Evolutionary conservation across 768 basidiomycete species (phyloP).

Genomic region (Serendipita indica): DNA sequence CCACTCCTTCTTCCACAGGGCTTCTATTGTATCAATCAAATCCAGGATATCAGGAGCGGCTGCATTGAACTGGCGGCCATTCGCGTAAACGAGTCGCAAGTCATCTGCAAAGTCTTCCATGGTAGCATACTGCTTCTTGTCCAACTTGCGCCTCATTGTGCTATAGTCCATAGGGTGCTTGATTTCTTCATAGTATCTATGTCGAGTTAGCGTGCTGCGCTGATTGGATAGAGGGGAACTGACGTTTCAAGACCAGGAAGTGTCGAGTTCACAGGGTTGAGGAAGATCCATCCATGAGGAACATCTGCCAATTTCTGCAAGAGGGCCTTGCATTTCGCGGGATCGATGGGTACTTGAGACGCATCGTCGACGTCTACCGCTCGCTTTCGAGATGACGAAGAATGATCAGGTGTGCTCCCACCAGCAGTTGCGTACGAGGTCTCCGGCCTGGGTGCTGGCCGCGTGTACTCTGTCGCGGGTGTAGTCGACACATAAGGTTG

Average conservation of each 20-base stretch:
- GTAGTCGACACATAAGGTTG: not conserved
- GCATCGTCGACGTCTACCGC: conserved; percentile 18
- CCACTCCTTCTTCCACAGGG: conserved; percentile 76
- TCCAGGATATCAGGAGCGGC: conserved; percentile 56
- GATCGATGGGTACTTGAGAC: conserved; percentile 43
- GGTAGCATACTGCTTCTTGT: conserved; percentile 48
- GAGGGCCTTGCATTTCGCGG: conserved; percentile 70
- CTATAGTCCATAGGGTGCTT: conserved; percentile 85
- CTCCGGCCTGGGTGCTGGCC: conserved; percentile 1
- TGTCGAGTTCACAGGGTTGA: conserved; percentile 68
- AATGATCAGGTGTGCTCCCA: conserved; percentile 12
- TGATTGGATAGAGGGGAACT: conserved; percentile 21
- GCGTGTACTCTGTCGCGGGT: not conserved
- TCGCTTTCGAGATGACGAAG: not conserved
- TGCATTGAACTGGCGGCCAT: conserved; percentile 89
- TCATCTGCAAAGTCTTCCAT: conserved; percentile 77
- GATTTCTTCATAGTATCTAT: conserved; percentile 85
- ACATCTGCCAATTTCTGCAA: conserved; percentile 43
- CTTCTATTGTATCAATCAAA: conserved; percentile 63
- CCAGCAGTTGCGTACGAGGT: no score
- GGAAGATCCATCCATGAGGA: conserved; percentile 59
- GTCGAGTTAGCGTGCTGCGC: not conserved
- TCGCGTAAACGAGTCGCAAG: conserved; percentile 66
- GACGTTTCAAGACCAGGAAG: conserved; percentile 83
- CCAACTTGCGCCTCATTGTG: conserved; percentile 59